A percentile compares a stretch with the other conserved stretches of the same genome.
phyloP scores from a whole-genome alignment of 2,329 filamentous ascomycete genomes.

The Ceratocystis variospora region DNA sequence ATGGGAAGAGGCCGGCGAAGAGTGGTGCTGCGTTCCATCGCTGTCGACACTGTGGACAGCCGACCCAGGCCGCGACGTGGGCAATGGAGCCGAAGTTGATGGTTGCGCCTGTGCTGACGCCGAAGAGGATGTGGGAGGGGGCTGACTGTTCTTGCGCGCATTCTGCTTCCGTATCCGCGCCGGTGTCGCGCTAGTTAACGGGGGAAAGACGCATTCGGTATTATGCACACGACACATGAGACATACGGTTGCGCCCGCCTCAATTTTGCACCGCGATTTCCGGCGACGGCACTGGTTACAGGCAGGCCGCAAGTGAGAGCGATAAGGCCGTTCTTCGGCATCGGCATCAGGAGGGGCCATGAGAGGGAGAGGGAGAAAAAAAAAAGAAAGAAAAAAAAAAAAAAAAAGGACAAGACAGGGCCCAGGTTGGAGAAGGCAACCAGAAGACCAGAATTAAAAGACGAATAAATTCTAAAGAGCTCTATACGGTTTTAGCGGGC shows the following conservation, averaged over 20 bases:
- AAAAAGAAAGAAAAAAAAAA: no score
- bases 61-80: neutral
- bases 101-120: neutral
- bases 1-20: neutral
- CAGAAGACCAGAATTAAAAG: neutral
- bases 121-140: neutral
- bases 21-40: neutral
- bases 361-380: neutral
- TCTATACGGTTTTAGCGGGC: neutral
- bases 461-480: neutral
- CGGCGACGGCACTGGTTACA: conserved; percentile 46
- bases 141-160: conserved; percentile 8
- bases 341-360: conserved; percentile 4
- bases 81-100: neutral
- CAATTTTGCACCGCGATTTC: conserved; percentile 48
- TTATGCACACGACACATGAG: conserved; percentile 45
- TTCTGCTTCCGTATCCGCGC: conserved; percentile 19
- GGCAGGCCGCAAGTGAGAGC: conserved; percentile 47
- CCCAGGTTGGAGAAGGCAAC: neutral
- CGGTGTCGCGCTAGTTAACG: conserved; percentile 21
- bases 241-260: conserved; percentile 38
- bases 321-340: conserved; percentile 36
- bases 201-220: conserved; percentile 42
- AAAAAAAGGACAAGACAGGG: neutral
- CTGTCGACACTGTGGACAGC: neutral